These are phyloP conservation scores for Adansonia rubrostipa DNA, from an alignment of 441 rosid species.

Conservation along the genomic window DNA sequence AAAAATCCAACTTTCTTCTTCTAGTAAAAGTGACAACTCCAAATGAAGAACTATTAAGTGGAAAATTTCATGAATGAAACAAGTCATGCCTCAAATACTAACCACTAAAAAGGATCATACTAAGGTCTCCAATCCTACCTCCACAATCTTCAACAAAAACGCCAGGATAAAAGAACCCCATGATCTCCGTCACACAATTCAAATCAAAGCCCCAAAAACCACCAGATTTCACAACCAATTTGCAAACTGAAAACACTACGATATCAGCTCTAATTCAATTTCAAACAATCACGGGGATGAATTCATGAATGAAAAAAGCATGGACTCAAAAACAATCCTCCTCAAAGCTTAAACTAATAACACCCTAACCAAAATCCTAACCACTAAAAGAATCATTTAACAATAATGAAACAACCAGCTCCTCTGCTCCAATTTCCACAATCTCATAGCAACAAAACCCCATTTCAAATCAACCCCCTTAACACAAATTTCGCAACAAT, in stretches of 20 bases:
- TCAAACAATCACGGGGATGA: not conserved
- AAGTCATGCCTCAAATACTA: not conserved
- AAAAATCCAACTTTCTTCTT: not conserved
- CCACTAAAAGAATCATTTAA: not conserved
- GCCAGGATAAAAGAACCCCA: not conserved
- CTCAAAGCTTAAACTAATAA: not conserved
- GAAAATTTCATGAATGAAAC: conserved; percentile 4
- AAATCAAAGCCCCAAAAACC: conserved; percentile 27
- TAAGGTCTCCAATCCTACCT: not conserved
- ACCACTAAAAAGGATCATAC: not conserved
- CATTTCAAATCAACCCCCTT: conserved; percentile 28
- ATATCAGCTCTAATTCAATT: conserved; percentile 11
- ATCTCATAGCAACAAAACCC: not conserved
- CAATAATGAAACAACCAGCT: not conserved
- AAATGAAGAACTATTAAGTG: not conserved
- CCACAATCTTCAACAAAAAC: conserved; percentile 8
- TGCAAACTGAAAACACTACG: not conserved
- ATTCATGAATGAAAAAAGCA: not conserved
- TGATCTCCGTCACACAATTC: not conserved
- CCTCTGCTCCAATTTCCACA: conserved; percentile 1
- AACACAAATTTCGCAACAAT: not conserved
- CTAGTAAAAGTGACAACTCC: not conserved
- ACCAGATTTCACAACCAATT: not conserved
- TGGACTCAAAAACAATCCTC: not conserved
- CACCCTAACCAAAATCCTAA: not conserved